Evolutionary conservation across 129 eudicot species (phyloP).

Genomic region (Flaveria sonorensis): DNA sequence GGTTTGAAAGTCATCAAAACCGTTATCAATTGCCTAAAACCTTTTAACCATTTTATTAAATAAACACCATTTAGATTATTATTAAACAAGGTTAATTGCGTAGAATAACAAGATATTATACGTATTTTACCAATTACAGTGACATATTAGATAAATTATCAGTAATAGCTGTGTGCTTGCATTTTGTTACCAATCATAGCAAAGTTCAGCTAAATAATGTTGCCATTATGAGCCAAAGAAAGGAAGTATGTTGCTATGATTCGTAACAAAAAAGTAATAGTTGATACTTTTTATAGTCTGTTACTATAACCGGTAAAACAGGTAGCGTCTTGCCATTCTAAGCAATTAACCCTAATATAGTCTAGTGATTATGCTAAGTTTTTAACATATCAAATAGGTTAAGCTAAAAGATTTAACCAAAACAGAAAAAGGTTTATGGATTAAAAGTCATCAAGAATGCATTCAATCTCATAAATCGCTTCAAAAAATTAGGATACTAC

Average conservation of each 20-base stretch:
- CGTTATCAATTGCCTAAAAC: background rate
- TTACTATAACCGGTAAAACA: background rate
- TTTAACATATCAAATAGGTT: no score
- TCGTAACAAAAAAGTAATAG: background rate
- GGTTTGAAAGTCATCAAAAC: background rate
- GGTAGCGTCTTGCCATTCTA: background rate
- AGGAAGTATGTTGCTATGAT: background rate
- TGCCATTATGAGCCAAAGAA: background rate
- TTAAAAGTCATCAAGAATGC: no score
- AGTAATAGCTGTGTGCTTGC: background rate
- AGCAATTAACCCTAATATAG: background rate
- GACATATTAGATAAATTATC: background rate
- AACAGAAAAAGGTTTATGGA: background rate
- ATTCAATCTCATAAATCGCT: background rate
- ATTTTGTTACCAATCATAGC: slow-evolving; percentile 1
- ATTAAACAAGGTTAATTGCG: background rate
- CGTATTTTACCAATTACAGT: background rate
- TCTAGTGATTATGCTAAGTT: background rate
- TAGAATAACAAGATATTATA: background rate
- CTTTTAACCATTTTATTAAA: background rate
- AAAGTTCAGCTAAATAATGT: background rate
- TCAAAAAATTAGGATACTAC: background rate
- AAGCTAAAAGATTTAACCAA: background rate
- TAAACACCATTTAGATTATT: background rate
- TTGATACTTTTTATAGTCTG: background rate